Conservation (phyloP, 208 protist genomes). For the Trichomonas gallinae region DNA sequence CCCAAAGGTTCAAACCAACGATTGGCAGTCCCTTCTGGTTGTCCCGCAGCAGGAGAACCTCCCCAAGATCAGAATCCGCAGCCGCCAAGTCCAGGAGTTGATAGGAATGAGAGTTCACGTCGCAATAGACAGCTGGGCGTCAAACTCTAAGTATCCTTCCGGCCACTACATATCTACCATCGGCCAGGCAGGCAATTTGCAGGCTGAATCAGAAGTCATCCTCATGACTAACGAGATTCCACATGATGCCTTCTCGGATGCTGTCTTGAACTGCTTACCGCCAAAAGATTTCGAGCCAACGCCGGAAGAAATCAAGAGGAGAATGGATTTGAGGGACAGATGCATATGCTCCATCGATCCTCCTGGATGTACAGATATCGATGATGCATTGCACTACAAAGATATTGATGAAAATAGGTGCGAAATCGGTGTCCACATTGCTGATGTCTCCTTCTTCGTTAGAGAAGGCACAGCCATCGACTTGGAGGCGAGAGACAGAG, state of each 20-base stretch:
- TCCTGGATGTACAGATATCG: constrained; percentile 53
- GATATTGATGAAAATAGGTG: constrained; percentile 8
- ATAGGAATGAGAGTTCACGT: constrained; percentile 36
- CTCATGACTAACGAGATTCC: constrained; percentile 49
- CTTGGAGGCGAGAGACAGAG: constrained; percentile 52
- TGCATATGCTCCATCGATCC: constrained; percentile 48
- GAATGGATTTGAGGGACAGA: constrained; percentile 39
- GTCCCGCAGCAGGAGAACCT: neutral
- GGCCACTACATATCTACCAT: constrained; percentile 40
- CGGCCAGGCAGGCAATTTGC: constrained; percentile 43
- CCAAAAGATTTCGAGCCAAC: constrained; percentile 27
- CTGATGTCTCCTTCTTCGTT: constrained; percentile 75
- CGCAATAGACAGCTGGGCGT: constrained; percentile 37
- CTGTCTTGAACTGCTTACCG: constrained; percentile 18
- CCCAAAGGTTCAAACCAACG: neutral
- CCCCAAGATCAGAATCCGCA: constrained; percentile 24
- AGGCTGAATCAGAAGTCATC: constrained; percentile 53
- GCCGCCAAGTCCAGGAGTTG: constrained; percentile 25
- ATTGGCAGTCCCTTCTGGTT: constrained; percentile 15
- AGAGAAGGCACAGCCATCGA: constrained; percentile 54
- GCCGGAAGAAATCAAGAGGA: constrained; percentile 27
- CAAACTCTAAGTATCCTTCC: constrained; percentile 32
- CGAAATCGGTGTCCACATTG: constrained; percentile 69
- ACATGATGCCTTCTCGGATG: constrained; percentile 27
- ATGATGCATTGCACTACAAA: constrained; percentile 50